phyloP scores from a whole-genome alignment of 345 rosid genomes.

The Eucalyptus sideroxylon region DNA sequence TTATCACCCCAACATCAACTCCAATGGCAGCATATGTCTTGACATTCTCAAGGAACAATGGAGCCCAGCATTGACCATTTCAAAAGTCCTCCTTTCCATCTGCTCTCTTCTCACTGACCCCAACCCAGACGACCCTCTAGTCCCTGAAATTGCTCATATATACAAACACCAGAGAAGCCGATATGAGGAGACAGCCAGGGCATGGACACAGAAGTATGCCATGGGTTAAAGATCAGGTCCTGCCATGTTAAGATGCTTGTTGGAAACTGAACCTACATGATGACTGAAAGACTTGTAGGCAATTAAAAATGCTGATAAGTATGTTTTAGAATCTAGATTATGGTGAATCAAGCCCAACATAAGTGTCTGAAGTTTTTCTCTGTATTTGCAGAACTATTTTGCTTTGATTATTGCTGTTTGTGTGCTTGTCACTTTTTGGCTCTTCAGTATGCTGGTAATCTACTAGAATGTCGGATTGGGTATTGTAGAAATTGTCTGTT shows the following conservation, averaged over 20 bases:
- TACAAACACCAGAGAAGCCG: slow-evolving; percentile 4
- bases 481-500: neutral
- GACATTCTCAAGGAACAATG: slow-evolving; percentile 14
- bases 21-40: slow-evolving; percentile 11
- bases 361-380: neutral
- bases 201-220: slow-evolving; percentile 6
- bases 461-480: neutral
- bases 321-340: neutral
- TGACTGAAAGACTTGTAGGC: neutral
- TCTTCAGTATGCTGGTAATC: neutral
- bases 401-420: neutral
- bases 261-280: neutral
- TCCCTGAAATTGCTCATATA: slow-evolving; percentile 5
- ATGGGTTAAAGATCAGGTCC: neutral
- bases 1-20: slow-evolving; percentile 12
- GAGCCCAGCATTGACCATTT: slow-evolving; percentile 10
- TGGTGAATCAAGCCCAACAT: neutral
- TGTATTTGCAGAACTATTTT: neutral
- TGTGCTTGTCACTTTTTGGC: neutral
- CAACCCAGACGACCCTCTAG: slow-evolving; percentile 8
- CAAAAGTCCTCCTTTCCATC: slow-evolving; percentile 3
- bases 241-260: neutral
- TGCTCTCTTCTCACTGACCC: slow-evolving; percentile 11
- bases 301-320: neutral
- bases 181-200: slow-evolving; percentile 4